Evolutionary conservation across 2,329 filamentous ascomycete genomes (phyloP), one percentile per base, ranked within the genome.

Genomic region (Nemania serpens): DNA sequence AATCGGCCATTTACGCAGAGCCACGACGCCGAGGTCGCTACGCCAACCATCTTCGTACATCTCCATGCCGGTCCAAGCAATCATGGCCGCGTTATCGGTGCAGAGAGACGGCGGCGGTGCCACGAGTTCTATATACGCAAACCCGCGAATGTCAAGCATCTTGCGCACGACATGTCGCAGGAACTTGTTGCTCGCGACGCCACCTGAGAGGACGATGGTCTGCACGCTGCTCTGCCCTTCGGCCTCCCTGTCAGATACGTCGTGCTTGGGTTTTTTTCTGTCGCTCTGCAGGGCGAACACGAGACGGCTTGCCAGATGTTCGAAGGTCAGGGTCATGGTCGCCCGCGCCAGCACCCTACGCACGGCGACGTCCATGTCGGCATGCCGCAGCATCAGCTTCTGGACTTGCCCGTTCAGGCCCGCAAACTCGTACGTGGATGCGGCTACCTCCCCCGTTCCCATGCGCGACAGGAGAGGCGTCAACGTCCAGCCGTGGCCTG

Each of bases 1-100:
- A 74, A 96, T 82, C 2, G 87, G 81, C 93, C 93, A 97, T 73
- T 87, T 90, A 48, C 83, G 81, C 47, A 90, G 72, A 2, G 88
- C 82, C 48, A 82, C 73, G 58, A 88, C 82, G 22, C 78, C 81
- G 58, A 93, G 70, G 18, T 84, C 82, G 9, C 86, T 88, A 60
- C 80, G 76, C 81, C 86, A 93, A 0, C 94, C 93, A 1, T 84
- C 86, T 74, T 90, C 84, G 71, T 85, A 97, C 93, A 99, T 97
- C 77, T 98, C 93, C 66, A 93, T 83, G 0, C 90, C 95, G 1
- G 93, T 82, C 94, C 95, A 98, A 1, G 90, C 94, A 73, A 98
- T 93, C 95, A 99, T 99, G 49, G 93, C 91, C 12, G 95, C 95
- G 75, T 99, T 98, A 71, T 99, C 95, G 0, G 92, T 97, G 73